These are phyloP conservation scores for Echites panduratus DNA, from an alignment of 257 asterid species.

Conservation along the genomic window DNA sequence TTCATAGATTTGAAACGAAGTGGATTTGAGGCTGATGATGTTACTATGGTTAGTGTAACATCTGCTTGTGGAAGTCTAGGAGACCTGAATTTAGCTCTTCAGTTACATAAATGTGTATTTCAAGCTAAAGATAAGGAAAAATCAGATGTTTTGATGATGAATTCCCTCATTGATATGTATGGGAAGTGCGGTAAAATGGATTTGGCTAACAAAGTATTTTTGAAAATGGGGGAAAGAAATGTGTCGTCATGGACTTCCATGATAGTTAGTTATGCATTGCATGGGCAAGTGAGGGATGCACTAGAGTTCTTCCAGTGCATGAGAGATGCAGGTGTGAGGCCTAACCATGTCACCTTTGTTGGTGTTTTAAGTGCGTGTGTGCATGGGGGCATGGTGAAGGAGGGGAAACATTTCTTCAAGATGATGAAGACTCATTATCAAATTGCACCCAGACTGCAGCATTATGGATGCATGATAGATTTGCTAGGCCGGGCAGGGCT, in stretches of 20 bases:
- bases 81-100: constrained; percentile 58
- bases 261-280: constrained; percentile 81
- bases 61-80: constrained; percentile 80
- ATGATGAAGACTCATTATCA: constrained; percentile 55
- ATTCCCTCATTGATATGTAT: constrained; percentile 75
- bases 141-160: constrained; percentile 59
- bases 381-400: constrained; percentile 77
- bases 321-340: constrained; percentile 53
- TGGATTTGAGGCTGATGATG: constrained; percentile 66
- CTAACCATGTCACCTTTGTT: constrained; percentile 74
- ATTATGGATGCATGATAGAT: constrained; percentile 90
- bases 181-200: constrained; percentile 93
- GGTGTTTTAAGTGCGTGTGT: constrained; percentile 91
- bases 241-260: constrained; percentile 88
- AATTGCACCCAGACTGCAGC: constrained; percentile 51
- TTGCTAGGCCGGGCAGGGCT: constrained; percentile 80
- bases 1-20: constrained; percentile 44
- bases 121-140: constrained; percentile 39
- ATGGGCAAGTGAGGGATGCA: constrained; percentile 59
- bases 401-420: constrained; percentile 61
- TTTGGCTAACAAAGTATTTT: constrained; percentile 55
- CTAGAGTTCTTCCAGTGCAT: constrained; percentile 46
- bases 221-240: constrained; percentile 57
- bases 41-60: constrained; percentile 76
- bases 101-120: constrained; percentile 70